Conservation (phyloP, 2,329 filamentous ascomycete species). For the Dactylonectria macrodidyma region DNA sequence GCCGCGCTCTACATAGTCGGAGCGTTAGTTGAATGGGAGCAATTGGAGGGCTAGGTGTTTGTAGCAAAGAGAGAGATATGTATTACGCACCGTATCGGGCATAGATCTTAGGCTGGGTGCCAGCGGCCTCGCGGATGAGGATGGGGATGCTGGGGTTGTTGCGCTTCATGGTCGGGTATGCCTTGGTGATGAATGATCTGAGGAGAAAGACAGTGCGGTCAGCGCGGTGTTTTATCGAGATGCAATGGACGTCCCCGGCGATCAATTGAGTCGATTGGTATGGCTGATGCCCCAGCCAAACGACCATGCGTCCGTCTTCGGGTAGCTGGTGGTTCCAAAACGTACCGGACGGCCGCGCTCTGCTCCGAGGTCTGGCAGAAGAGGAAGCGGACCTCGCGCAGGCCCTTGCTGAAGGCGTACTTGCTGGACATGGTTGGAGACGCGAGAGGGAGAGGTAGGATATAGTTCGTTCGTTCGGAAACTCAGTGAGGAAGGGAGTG, state of each 20-base stretch:
- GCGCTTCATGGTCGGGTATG: constrained; percentile 99
- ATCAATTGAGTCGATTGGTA: not conserved
- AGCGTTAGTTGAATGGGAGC: constrained; percentile 37
- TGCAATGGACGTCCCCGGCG: not conserved
- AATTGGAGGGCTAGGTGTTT: not conserved
- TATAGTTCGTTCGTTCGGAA: constrained; percentile 9
- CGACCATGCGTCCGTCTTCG: not conserved
- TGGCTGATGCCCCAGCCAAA: not conserved
- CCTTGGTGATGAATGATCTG: constrained; percentile 90
- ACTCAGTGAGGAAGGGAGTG: constrained; percentile 1
- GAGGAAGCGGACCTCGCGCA: constrained; percentile 97
- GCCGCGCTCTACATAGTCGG: constrained; percentile 62
- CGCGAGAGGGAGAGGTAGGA: not conserved
- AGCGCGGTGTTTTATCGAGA: constrained; percentile 23
- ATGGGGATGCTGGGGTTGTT: constrained; percentile 96
- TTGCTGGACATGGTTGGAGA: constrained; percentile 82
- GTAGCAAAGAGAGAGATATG: not conserved
- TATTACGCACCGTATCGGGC: constrained; percentile 86
- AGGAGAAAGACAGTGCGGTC: constrained; percentile 30
- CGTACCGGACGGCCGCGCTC: constrained; percentile 89
- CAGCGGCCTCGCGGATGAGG: constrained; percentile 91
- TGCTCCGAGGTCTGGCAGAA: constrained; percentile 96
- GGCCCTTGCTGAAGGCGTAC: constrained; percentile 89
- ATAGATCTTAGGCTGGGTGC: constrained; percentile 88
- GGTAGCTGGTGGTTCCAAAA: constrained; percentile 33